Conservation (phyloP, 2,329 filamentous ascomycete species). For the Ceratocystis huliohia region DNA sequence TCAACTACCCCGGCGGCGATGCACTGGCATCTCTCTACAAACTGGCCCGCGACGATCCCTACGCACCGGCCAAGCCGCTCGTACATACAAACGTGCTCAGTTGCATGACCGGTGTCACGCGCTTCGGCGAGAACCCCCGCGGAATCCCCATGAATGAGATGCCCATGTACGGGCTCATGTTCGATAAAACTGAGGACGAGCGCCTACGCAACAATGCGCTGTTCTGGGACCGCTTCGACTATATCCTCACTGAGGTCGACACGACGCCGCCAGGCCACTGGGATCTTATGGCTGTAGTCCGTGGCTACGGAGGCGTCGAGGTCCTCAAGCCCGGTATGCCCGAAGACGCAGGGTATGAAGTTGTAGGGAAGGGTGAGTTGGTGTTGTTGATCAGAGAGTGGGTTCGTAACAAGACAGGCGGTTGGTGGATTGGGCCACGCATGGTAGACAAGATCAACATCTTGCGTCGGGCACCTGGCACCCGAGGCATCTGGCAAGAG, state of each 20-base stretch:
- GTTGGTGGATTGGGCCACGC: slow-evolving; percentile 52
- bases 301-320: slow-evolving; percentile 48
- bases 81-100: slow-evolving; percentile 51
- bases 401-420: slow-evolving; percentile 39
- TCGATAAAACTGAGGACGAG: slow-evolving; percentile 52
- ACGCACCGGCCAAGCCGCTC: slow-evolving; percentile 27
- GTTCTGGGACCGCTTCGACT: slow-evolving; percentile 55
- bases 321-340: slow-evolving; percentile 38
- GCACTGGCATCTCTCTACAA: slow-evolving; percentile 49
- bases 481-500: slow-evolving; percentile 13
- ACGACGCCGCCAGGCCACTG: slow-evolving; percentile 38
- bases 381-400: slow-evolving; percentile 31
- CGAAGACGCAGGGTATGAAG: slow-evolving; percentile 22
- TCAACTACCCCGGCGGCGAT: slow-evolving; percentile 88
- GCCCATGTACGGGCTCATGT: slow-evolving; percentile 27
- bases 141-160: slow-evolving; percentile 26
- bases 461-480: slow-evolving; percentile 11
- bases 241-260: slow-evolving; percentile 45
- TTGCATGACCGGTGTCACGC: slow-evolving; percentile 59
- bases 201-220: slow-evolving; percentile 32
- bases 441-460: slow-evolving; percentile 41
- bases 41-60: slow-evolving; percentile 26
- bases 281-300: slow-evolving; percentile 44
- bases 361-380: slow-evolving; percentile 36
- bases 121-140: slow-evolving; percentile 43